Conservation (phyloP, 2,329 filamentous ascomycete genomes). For the Cercospora zeina region DNA sequence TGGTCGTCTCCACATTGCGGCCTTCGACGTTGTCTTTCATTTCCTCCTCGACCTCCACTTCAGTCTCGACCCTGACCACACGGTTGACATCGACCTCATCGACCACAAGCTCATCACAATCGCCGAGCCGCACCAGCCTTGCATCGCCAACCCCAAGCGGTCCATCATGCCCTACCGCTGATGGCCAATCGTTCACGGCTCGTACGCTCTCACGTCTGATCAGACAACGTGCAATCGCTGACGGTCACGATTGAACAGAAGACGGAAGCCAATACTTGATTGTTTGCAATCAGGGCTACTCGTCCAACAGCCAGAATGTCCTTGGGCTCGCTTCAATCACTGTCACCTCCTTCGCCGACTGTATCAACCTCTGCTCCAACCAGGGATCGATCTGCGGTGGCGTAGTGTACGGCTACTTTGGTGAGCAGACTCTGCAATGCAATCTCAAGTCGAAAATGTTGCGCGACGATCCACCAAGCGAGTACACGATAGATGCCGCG, state of each 20-base stretch:
- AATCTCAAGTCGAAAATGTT: constrained; percentile 15
- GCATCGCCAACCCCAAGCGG: background rate
- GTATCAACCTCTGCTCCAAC: constrained; percentile 9
- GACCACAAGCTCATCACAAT: background rate
- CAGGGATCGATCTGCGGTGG: constrained; percentile 10
- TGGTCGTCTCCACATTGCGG: background rate
- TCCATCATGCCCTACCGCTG: constrained; percentile 3
- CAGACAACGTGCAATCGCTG: background rate
- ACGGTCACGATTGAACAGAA: background rate
- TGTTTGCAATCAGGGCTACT: constrained; percentile 14
- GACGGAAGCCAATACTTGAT: constrained; percentile 14
- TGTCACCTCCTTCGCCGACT: constrained; percentile 2
- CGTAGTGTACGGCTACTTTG: background rate
- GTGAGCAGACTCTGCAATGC: constrained; percentile 1
- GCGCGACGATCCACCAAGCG: background rate
- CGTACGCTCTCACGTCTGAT: background rate
- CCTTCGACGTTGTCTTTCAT: background rate
- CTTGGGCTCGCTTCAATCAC: background rate
- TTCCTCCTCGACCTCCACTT: background rate
- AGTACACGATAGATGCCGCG: background rate
- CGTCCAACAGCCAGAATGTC: constrained; percentile 8
- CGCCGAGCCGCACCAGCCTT: background rate
- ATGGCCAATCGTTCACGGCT: constrained; percentile 2
- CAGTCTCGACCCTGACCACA: background rate
- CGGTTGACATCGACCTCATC: background rate